Percentiles rank a stretch among this genome's conserved stretches.
Evolutionary conservation across 495 filamentous ascomycete genomes (phyloP).

Genomic region (Penicillium cataractarum): DNA sequence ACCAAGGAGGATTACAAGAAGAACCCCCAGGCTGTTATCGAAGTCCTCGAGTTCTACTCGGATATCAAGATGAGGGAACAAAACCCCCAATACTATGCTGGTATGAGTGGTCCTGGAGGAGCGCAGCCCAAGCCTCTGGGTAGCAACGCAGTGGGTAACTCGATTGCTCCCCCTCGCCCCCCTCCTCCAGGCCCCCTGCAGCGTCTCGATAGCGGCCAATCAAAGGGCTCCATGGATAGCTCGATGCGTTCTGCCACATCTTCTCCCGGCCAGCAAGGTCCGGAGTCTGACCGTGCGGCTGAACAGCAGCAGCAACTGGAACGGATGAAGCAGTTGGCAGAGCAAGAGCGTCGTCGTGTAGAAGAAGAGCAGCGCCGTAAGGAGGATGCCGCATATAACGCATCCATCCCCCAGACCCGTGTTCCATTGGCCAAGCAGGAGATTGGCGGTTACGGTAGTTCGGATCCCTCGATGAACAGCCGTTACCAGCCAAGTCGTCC

Average conservation of each 20-base stretch:
- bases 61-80: conserved; percentile 88
- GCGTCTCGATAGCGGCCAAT: conserved; percentile 46
- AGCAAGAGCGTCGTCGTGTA: conserved; percentile 53
- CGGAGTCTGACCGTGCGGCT: conserved; percentile 39
- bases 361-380: conserved; percentile 59
- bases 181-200: conserved; percentile 58
- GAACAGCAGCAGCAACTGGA: conserved; percentile 49
- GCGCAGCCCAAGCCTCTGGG: conserved; percentile 48
- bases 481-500: conserved; percentile 83
- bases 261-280: conserved; percentile 42
- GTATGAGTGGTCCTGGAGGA: conserved; percentile 57
- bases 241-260: conserved; percentile 39
- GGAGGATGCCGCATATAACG: conserved; percentile 84
- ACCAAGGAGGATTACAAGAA: conserved; percentile 97
- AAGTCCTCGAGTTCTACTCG: conserved; percentile 96
- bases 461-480: conserved; percentile 50
- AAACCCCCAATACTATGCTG: conserved; percentile 76
- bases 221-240: conserved; percentile 31
- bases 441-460: conserved; percentile 67
- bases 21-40: conserved; percentile 97
- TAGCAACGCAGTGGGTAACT: conserved; percentile 56
- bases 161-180: conserved; percentile 79
- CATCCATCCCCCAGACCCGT: conserved; percentile 77
- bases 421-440: conserved; percentile 85
- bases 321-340: conserved; percentile 54